Base-by-base conservation (phyloP, 495 filamentous ascomycete genomes). In the Lepidopterella palustris region DNA sequence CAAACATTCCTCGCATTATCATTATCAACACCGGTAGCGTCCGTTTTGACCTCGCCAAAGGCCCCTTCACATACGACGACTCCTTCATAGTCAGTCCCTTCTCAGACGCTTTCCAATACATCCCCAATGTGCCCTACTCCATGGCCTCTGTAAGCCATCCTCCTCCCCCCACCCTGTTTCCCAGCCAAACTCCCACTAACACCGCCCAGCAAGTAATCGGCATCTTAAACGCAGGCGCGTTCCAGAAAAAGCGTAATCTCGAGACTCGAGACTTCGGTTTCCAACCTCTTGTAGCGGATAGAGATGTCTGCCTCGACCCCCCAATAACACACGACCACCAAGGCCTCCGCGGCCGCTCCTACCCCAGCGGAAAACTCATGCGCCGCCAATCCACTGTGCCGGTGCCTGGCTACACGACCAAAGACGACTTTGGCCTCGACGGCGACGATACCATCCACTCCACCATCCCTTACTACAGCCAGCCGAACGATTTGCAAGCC, bases 291-390 rank as follows among this genome's bases (percentile, higher is more conserved):
- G 11, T 71, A 18, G 51, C 31, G 0, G 62, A 67, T 4, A 70
- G 68, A 18, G 77, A 80, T 59, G 70, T 70, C 18, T 77, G 77
- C 57, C 58, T 76, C 8, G 75, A 79, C 50, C 74, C 77, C 11
- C 64, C 68, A 0, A 20, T 65, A 8, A 35, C 52, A 2, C 67
- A 64, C 47, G 54, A 58, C 28, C 24, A 61, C 21, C 47, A 51
- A 11, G 42, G 40, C 11, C 45, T 48, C 27, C 63, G 59, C 23
- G 13, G 27, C 15, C 10, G 21, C 20, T 45, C 59, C 26, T 24
- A 31, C 9, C 29, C 61, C 6, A 26, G 23, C 23, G 60, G 69
- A 10, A 64, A 70, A 18, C 55, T 76, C 39, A 65, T 69, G 9
- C 74, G 75, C 27, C 78, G 79, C 21, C 76, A 79, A 63, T 63